Base-by-base conservation (phyloP, 1,284 basidiomycete species). In the Phenoliferia sp. region DNA sequence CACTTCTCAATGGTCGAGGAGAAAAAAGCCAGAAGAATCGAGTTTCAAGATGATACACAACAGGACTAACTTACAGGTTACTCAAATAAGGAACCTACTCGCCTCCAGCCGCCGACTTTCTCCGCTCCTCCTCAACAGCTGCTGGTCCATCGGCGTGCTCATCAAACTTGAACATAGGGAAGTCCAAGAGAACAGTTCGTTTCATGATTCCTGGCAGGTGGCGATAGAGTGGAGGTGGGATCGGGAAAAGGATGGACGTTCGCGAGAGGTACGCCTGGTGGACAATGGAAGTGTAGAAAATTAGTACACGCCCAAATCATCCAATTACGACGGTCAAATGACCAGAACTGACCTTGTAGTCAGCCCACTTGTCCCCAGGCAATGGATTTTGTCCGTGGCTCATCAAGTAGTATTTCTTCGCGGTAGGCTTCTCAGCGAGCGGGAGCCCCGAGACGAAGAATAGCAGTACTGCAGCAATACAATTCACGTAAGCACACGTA, bases 371-470 rank as follows among this genome's bases (percentile, higher is more conserved):
- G 48, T 59, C 59, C 3, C 61, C 66, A 0, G 58, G 73, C 57
- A 73, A 76, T 22, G 80, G 78, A 34, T 80, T 70, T 19, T 80
- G 78, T 2, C 81, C 82, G 72, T 85, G 80, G 26, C 83, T 83
- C 76, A 87, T 81, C 60, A 88, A 79, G 77, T 84, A 89, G 75
- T 85, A 88, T 71, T 83, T 84, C 74, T 85, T 83, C 5, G 87
- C 87, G 28, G 84, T 82, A 0, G 88, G 87, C 77, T 88, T 89
- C 76, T 90, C 88, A 1, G 87, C 87, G 0, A 86, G 86, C 0
- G 88, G 89, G 22, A 90, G 76, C 3, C 88, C 89, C 3, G 87
- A 88, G 3, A 82, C 84, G 77, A 88, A 88, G 78, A 87, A 82
- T 12, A 89, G 80, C 22, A 76, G 69, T 22, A 71, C 59, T 65